Evolutionary conservation across 73 alveolate species (phyloP), one percentile per base, ranked within the genome.

Genomic region (Diophrys sp.): DNA sequence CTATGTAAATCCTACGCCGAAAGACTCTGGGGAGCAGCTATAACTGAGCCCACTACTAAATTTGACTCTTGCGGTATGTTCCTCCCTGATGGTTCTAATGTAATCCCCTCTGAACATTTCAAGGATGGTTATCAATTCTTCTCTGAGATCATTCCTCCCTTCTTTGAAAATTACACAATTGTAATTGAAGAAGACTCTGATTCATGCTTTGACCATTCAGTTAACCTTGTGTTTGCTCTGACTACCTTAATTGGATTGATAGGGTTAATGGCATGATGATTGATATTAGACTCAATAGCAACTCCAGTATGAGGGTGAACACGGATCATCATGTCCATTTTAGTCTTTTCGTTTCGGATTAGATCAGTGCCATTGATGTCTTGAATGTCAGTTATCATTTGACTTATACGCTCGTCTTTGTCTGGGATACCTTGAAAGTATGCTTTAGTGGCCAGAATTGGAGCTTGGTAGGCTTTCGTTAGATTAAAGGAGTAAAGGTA

Each of bases 51-150:
- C 0, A 33, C 96, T 23, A 77, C 88, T 1, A 31, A 66, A 34
- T 89, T 57, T 85, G 96, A 89, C 73, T 71, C 70, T 34, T 89
- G 96, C 55, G 96, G 96, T 0, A 68, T 89, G 32, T 79, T 56
- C 55, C 83, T 88, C 56, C 86, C 80, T 30, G 75, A 62, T 32
- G 79, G 69, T 28, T 55, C 27, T 53, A 79, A 81, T 24, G 81
- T 85, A 0, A 78, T 89, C 29, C 95, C 95, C 32, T 67, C 87
- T 70, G 2, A 34, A 18, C 34, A 71, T 66, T 88, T 90, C 90
- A 74, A 86, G 0, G 71, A 85, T 67, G 95, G 89, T 27, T 67
- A 57, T 25, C 79, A 88, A 32, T 88, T 88, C 75, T 88, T 88
- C 62, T 73, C 71, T 5, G 89, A 69, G 25, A 88, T 88, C 24